Conservation (phyloP, 2,329 filamentous ascomycete species). For the Lizonia empirigonia region DNA sequence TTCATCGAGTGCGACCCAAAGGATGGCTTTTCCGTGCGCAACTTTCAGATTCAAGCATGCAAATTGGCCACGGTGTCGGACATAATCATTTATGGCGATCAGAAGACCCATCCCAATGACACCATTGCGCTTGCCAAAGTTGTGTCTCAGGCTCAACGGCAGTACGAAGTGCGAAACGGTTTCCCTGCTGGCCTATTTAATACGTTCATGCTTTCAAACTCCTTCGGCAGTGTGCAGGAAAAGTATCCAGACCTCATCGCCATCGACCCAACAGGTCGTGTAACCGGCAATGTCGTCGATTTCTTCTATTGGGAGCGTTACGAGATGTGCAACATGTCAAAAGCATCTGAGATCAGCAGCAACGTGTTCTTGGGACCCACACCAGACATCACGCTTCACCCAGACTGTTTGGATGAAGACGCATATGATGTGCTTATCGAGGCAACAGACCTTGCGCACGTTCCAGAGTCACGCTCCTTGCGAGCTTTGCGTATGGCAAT, state of each 20-base stretch:
- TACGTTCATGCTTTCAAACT: conserved; percentile 73
- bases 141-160: conserved; percentile 76
- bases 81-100: conserved; percentile 87
- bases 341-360: conserved; percentile 81
- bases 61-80: conserved; percentile 90
- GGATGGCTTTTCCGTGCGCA: conserved; percentile 92
- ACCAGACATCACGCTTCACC: conserved; percentile 66
- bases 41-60: conserved; percentile 94
- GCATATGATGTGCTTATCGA: conserved; percentile 87
- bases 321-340: conserved; percentile 95
- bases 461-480: conserved; percentile 72
- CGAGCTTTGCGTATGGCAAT: conserved; percentile 64
- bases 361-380: conserved; percentile 93
- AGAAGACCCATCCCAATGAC: conserved; percentile 64
- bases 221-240: conserved; percentile 64
- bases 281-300: conserved; percentile 81
- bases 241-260: conserved; percentile 73
- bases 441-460: conserved; percentile 80
- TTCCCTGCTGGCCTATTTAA: conserved; percentile 69
- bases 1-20: conserved; percentile 85
- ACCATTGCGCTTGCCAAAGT: conserved; percentile 67
- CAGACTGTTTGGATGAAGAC: conserved; percentile 51
- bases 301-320: conserved; percentile 86
- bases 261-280: conserved; percentile 70
- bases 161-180: conserved; percentile 70